These are phyloP conservation scores for Mortierella sp. DNA, from an alignment of 371 early-diverging fungal species.

Conservation along the genomic window DNA sequence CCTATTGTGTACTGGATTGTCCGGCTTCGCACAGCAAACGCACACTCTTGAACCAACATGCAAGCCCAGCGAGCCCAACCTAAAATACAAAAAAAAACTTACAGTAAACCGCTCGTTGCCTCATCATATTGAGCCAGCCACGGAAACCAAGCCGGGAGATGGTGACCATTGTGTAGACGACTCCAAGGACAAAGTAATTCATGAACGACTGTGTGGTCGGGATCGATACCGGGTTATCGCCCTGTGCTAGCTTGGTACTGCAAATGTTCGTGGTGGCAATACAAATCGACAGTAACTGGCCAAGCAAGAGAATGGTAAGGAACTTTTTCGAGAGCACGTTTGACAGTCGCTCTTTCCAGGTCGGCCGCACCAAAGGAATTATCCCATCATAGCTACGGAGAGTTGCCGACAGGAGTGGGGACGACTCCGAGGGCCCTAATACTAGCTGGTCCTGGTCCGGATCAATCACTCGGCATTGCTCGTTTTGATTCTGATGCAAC, in stretches of 20 bases:
- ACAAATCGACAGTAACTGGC: constrained; percentile 78
- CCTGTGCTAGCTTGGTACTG: constrained; percentile 64
- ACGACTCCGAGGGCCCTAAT: background rate
- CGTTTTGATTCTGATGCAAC: too few relatives aligned
- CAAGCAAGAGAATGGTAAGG: constrained; percentile 58
- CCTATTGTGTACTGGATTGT: too few relatives aligned
- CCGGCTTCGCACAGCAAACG: too few relatives aligned
- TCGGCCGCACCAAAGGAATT: background rate
- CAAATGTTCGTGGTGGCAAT: constrained; percentile 75
- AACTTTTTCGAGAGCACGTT: constrained; percentile 28
- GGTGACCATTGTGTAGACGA: constrained; percentile 70
- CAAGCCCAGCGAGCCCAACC: too few relatives aligned
- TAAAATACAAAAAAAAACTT: too few relatives aligned
- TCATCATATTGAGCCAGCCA: constrained; percentile 63
- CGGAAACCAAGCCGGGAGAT: constrained; percentile 62
- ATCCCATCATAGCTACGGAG: background rate
- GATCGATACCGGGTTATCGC: constrained; percentile 58
- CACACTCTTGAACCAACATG: too few relatives aligned
- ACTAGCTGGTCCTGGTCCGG: background rate
- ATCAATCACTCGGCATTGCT: background rate
- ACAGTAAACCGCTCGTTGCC: constrained; percentile 65
- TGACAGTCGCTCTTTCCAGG: constrained; percentile 7
- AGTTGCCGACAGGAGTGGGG: background rate
- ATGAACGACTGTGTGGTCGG: constrained; percentile 79
- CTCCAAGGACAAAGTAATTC: constrained; percentile 69